Evolutionary conservation across 2,329 filamentous ascomycete species (phyloP).

Genomic region (Geosmithia morbida): DNA sequence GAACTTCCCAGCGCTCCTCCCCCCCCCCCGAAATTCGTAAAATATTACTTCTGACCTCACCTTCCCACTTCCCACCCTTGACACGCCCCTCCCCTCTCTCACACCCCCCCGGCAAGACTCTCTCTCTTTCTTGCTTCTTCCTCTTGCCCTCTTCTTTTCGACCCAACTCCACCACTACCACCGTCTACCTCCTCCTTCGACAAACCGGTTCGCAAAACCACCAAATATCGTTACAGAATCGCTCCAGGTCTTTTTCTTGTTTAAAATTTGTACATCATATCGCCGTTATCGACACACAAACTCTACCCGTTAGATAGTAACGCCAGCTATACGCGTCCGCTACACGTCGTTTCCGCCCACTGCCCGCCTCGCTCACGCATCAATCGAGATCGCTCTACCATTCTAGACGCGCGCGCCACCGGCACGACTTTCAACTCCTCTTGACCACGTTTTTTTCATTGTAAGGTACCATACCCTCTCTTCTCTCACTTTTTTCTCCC

Average conservation of each 20-base stretch:
- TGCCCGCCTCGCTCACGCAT: neutral
- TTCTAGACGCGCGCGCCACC: neutral
- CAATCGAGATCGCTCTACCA: neutral
- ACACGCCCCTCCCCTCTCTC: constrained; percentile 7
- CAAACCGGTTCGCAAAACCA: neutral
- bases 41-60: constrained; percentile 1
- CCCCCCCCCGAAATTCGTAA: neutral
- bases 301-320: neutral
- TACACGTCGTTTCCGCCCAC: neutral
- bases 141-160: constrained; percentile 4
- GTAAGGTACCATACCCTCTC: neutral
- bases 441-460: neutral
- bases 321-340: neutral
- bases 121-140: constrained; percentile 7
- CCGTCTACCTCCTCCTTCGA: neutral
- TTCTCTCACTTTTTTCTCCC: neutral
- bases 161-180: constrained; percentile 6
- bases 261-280: neutral
- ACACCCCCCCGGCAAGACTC: constrained; percentile 3
- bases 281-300: neutral
- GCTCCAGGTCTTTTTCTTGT: neutral
- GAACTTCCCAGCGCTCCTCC: neutral
- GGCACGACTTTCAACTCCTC: neutral
- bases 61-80: constrained; percentile 3
- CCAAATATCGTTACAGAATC: neutral